Conservation (phyloP, 2,329 filamentous ascomycete genomes). For the Monosporascus sp. region DNA sequence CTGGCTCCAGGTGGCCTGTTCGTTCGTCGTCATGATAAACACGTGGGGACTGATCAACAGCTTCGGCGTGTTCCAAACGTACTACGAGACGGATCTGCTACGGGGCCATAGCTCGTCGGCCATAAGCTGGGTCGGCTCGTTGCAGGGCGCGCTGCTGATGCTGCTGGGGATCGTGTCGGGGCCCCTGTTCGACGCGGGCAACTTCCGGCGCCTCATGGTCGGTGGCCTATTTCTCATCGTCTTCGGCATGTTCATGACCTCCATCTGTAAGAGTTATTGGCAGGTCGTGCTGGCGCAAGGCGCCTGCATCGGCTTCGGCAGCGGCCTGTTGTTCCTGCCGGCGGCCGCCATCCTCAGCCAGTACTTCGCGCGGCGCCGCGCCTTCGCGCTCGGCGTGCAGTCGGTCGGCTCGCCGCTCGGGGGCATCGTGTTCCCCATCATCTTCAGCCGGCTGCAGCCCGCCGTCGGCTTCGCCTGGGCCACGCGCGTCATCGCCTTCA, state of each 20-base stretch:
- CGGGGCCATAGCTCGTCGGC: constrained; percentile 12
- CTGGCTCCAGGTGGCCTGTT: constrained; percentile 36
- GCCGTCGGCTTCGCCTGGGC: constrained; percentile 47
- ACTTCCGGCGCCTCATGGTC: constrained; percentile 21
- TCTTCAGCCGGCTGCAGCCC: constrained; percentile 35
- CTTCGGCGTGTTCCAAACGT: constrained; percentile 26
- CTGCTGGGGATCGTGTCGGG: constrained; percentile 27
- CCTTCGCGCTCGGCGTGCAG: constrained; percentile 16
- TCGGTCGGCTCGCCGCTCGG: constrained; percentile 16
- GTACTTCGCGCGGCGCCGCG: constrained; percentile 25
- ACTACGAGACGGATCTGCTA: constrained; percentile 16
- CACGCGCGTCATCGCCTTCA: constrained; percentile 36
- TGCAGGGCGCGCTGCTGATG: constrained; percentile 27
- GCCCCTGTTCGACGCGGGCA: constrained; percentile 28
- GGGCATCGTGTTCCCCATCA: constrained; percentile 37
- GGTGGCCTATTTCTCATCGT: constrained; percentile 18
- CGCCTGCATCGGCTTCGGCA: constrained; percentile 16
- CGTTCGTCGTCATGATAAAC: constrained; percentile 29
- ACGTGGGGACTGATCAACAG: constrained; percentile 32
- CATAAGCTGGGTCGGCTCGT: constrained; percentile 27
- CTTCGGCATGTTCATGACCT: constrained; percentile 32
- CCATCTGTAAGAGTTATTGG: constrained; percentile 32
- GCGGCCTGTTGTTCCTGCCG: constrained; percentile 17
- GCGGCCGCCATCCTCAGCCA: constrained; percentile 17
- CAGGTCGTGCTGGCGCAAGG: constrained; percentile 24